Evolutionary conservation across 352 stramenopile species (phyloP).

Genomic region (Phytophthora capsici): DNA sequence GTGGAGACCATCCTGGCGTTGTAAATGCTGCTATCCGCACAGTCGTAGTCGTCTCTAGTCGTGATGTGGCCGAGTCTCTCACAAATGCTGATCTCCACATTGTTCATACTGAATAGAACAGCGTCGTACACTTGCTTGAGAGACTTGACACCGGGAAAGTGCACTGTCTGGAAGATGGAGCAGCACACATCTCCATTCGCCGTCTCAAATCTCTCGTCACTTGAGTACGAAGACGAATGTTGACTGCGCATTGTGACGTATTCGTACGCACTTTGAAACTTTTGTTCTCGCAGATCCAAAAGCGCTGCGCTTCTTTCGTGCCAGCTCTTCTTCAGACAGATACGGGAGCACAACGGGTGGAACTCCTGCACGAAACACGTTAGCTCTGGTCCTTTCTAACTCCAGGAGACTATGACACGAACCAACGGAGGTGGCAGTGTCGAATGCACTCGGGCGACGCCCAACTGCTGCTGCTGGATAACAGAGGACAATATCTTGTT

Average conservation of each 20-base stretch:
- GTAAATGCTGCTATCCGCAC: slow-evolving; percentile 15
- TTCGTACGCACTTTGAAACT: slow-evolving; percentile 25
- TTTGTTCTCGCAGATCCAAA: slow-evolving; percentile 7
- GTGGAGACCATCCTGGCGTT: slow-evolving; percentile 25
- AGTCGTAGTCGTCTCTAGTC: slow-evolving; percentile 38
- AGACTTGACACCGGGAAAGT: slow-evolving; percentile 28
- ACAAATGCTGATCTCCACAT: slow-evolving; percentile 29
- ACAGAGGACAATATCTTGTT: neutral
- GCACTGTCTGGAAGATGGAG: slow-evolving; percentile 37
- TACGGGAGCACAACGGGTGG: slow-evolving; percentile 12
- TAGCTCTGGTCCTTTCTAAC: neutral
- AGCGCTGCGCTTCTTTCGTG: slow-evolving; percentile 19
- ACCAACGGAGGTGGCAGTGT: slow-evolving; percentile 7
- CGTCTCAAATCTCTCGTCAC: slow-evolving; percentile 25
- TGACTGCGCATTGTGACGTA: slow-evolving; percentile 17
- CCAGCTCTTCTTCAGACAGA: slow-evolving; percentile 25
- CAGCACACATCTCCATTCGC: slow-evolving; percentile 20
- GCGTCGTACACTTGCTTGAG: slow-evolving; percentile 38
- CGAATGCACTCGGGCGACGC: slow-evolving; percentile 4
- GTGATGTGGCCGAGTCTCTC: slow-evolving; percentile 41
- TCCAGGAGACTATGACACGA: neutral
- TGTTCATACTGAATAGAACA: slow-evolving; percentile 25
- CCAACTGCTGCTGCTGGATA: slow-evolving; percentile 10
- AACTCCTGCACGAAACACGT: slow-evolving; percentile 6
- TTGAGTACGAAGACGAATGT: neutral